Evolutionary conservation across 176 grass and related monocot genomes (phyloP).

Genomic region (Carex kokanica): DNA sequence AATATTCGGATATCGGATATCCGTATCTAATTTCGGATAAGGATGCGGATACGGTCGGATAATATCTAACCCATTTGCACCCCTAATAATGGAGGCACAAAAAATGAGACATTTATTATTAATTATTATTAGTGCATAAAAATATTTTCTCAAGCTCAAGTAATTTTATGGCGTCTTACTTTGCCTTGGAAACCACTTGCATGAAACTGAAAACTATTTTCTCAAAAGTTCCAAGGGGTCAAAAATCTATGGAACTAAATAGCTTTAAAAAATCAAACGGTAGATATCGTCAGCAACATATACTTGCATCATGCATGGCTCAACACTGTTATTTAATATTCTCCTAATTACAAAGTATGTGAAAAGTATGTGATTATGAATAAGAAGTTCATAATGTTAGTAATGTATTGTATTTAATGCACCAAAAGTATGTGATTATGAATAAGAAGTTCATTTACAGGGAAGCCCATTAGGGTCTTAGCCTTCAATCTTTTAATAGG

Average conservation of each 20-base stretch:
- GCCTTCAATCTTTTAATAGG: slow-evolving; percentile 8
- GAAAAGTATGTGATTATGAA: slow-evolving; percentile 1
- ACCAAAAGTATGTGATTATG: slow-evolving; percentile 1
- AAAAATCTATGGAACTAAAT: background rate
- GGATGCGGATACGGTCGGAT: too few relatives aligned
- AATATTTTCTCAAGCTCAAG: background rate
- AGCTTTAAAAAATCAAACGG: background rate
- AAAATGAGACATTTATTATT: too few relatives aligned
- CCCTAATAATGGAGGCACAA: too few relatives aligned
- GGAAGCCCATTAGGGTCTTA: background rate
- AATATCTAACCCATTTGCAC: too few relatives aligned
- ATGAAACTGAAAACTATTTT: background rate
- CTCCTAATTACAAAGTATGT: background rate
- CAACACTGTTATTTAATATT: background rate
- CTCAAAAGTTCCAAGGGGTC: background rate
- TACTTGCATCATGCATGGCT: background rate
- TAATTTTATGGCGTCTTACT: background rate
- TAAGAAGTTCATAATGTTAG: too few relatives aligned
- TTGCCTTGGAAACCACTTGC: background rate
- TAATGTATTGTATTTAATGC: background rate
- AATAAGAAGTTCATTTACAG: slow-evolving; percentile 1
- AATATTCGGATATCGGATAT: too few relatives aligned
- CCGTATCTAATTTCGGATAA: too few relatives aligned
- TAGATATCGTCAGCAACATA: background rate
- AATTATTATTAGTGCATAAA: too few relatives aligned